Evolutionary conservation across 768 basidiomycete species (phyloP), one percentile per base, ranked within the genome.

Genomic region (Phlebiopsis flavidoalba): DNA sequence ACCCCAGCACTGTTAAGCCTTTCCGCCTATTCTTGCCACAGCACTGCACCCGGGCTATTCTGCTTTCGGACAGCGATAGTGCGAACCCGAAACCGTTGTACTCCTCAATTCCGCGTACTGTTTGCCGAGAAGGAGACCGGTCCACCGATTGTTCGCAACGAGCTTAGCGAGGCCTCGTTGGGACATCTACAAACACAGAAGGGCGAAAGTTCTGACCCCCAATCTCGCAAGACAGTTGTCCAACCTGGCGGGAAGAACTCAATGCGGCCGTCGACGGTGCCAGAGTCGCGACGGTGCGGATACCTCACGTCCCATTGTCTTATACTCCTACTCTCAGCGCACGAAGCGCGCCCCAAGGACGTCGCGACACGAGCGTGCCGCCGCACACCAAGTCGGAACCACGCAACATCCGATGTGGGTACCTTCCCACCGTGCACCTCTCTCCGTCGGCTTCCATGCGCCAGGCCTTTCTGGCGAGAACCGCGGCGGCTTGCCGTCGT

Each of bases 61-160:
- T 8, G 73, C 69, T 22, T n/a, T 52, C 49, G 36, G 71, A 70
- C 15, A 60, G 60, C 12, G 63, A 65, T 22, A 60, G 64, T n/a
- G n/a, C n/a, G 79, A 79, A 58, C 71, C 75, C 8, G 78, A 82
- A 45, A 79, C 83, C n/a, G 72, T 91, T 47, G 73, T 81, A 45
- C 69, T 92, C 24, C 91, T 91, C 79, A 80, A 14, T 89, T 93
- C 66, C 84, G 81, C 17, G 81, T 91, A 15, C 78, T 89, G 15
- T 82, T 86, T 10, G 82, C 87, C 2, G 86, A 92, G 66, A 73
- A 76, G 8, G 88, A 92, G 70, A 76, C 77, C 12, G 80, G 81
- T 11, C 75, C 82, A 1, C 83, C 80, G 37, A 73, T 79, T n/a
- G 75, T 90, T 60, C 80, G 80, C 46, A 89, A 88, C 67, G 85